A percentile compares a stretch with the other conserved stretches of the same genome.
Evolutionary conservation across 106 monocot genomes (phyloP).

Genomic region (Apostasia ramifera): DNA sequence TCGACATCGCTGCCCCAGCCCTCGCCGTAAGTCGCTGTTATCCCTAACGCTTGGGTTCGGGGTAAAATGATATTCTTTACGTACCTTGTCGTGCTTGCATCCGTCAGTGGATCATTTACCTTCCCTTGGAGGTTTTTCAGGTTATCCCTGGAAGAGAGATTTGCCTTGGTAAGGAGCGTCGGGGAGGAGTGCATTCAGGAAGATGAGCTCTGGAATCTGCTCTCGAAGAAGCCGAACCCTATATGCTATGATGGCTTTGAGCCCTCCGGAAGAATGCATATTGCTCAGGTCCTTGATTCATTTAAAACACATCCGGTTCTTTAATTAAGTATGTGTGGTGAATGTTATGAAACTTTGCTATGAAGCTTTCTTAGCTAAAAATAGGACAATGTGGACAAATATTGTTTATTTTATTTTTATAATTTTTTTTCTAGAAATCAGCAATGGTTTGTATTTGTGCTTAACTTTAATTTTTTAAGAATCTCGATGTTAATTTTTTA

Average conservation of each 20-base stretch:
- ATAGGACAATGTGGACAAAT: no score
- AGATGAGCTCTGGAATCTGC: conserved; percentile 63
- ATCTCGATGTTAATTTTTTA: no score
- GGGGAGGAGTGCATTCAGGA: conserved; percentile 95
- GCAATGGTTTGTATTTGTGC: no score
- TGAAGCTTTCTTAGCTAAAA: neutral
- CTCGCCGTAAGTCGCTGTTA: neutral
- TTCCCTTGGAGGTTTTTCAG: neutral
- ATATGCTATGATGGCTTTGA: conserved; percentile 92
- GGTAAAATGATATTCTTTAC: neutral
- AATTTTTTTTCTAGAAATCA: no score
- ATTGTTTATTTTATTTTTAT: no score
- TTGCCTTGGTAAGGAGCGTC: conserved; percentile 57
- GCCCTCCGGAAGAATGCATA: conserved; percentile 97
- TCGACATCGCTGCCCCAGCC: neutral
- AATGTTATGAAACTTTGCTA: neutral
- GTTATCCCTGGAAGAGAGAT: conserved; percentile 59
- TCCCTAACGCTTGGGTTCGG: neutral
- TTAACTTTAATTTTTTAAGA: no score
- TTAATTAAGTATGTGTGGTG: neutral
- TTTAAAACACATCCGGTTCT: neutral
- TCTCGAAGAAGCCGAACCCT: conserved; percentile 71
- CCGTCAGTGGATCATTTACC: neutral
- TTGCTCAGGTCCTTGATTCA: conserved; percentile 53
- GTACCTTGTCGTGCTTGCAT: neutral